Percentiles rank a stretch among this genome's conserved stretches.
phyloP scores from a whole-genome alignment of 1,139 yeast species.

The Martiniozyma asiatica region DNA sequence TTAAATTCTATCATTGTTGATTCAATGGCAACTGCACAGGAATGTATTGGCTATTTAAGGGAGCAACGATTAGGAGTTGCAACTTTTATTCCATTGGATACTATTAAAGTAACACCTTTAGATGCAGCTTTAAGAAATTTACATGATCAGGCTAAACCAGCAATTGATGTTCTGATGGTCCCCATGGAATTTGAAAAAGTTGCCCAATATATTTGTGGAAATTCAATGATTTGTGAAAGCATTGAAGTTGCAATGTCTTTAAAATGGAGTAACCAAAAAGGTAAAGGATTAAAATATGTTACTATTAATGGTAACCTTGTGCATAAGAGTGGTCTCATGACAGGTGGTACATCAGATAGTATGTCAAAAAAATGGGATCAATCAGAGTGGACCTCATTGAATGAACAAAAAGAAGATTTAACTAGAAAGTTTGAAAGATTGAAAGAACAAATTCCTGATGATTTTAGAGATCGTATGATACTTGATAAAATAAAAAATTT shows the following conservation, averaged over 20 bases:
- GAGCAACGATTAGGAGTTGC: constrained; percentile 81
- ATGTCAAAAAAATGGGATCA: constrained; percentile 57
- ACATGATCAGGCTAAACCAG: constrained; percentile 46
- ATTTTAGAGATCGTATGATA: constrained; percentile 43
- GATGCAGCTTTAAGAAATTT: constrained; percentile 45
- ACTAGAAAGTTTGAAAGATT: constrained; percentile 40
- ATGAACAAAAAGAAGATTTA: constrained; percentile 49
- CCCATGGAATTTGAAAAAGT: constrained; percentile 68
- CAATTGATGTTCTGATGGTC: constrained; percentile 61
- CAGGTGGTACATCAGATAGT: constrained; percentile 59
- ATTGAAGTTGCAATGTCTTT: constrained; percentile 57
- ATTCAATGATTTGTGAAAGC: constrained; percentile 68
- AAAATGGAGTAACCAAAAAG: constrained; percentile 44
- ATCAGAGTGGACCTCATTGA: constrained; percentile 49
- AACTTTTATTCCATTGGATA: constrained; percentile 80
- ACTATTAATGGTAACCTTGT: constrained; percentile 78
- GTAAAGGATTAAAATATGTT: constrained; percentile 57
- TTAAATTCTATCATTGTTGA: constrained; percentile 82
- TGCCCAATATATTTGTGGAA: constrained; percentile 69
- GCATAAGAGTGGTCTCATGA: constrained; percentile 80
- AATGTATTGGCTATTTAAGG: constrained; percentile 72
- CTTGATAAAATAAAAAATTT: constrained; percentile 41
- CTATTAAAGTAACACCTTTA: constrained; percentile 53
- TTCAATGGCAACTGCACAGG: constrained; percentile 59
- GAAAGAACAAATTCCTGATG: constrained; percentile 39